These are phyloP conservation scores for Erodium texanum DNA, from an alignment of 441 rosid genomes.

Conservation along the genomic window DNA sequence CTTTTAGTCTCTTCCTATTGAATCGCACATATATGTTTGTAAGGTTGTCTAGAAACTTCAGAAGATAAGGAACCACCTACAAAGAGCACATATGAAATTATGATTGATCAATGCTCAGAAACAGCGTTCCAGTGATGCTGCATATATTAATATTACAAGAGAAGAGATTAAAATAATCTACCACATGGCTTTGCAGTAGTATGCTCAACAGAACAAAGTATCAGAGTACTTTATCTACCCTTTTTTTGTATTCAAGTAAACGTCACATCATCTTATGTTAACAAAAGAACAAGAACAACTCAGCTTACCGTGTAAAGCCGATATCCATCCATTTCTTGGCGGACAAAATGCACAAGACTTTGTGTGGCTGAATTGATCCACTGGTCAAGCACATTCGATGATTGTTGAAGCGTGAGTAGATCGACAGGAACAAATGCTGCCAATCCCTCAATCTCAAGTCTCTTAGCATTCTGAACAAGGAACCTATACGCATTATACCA, in stretches of 20 bases:
- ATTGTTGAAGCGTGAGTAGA: constrained; percentile 46
- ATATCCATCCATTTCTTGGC: constrained; percentile 87
- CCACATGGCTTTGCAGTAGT: too few species aligned
- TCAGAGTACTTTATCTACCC: neutral
- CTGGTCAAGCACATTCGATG: constrained; percentile 90
- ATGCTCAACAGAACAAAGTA: neutral
- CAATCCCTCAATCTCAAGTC: constrained; percentile 84
- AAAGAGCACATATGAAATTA: constrained; percentile 6
- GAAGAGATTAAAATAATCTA: too few species aligned
- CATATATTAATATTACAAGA: too few species aligned
- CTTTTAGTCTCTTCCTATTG: constrained; percentile 95
- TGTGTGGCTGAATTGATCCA: constrained; percentile 99
- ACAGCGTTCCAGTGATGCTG: neutral
- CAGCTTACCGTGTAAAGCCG: constrained; percentile 81
- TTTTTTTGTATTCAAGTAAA: neutral
- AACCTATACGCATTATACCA: constrained; percentile 99
- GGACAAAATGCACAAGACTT: constrained; percentile 88
- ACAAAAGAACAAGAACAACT: constrained; percentile 8
- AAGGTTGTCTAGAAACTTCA: constrained; percentile 91
- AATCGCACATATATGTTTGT: constrained; percentile 92
- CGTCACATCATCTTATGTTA: neutral
- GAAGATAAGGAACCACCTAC: constrained; percentile 92
- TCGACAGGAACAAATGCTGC: constrained; percentile 61
- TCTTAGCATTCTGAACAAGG: constrained; percentile 94
- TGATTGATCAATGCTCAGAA: neutral